Base-by-base conservation (phyloP, 371 early-diverging fungal genomes). In the Mortierella polycephala region DNA sequence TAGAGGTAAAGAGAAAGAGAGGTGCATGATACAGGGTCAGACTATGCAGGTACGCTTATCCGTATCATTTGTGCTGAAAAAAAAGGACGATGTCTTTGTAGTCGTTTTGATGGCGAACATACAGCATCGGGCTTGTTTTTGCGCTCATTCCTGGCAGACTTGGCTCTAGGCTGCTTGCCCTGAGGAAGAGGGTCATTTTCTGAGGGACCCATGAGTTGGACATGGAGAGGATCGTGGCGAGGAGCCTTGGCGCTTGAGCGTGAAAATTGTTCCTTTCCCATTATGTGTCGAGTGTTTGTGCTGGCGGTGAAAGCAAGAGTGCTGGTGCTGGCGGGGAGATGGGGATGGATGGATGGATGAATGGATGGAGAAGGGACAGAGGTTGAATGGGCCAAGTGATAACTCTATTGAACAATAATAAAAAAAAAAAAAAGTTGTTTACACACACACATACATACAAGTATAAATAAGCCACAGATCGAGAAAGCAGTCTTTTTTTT, bases 161-260 rank as follows among this genome's bases (percentile, higher is more conserved):
- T 93, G 84, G 90, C 83, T 67, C 92, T 83, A 60, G 86, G 83
- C 41, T 57, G 76, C 49, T 51, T 80, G 64, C 62, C 84, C 69
- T 53, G 81, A 58, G 83, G 67, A 10, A 81, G 53, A 67, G 87
- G 87, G 60, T 85, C 85, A 61, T 86, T 86, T n/a, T 90, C 89
- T 37, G 82, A 81, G 44, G 68, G 62, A 30, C 68, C 79, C 79
- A 77, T 69, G 21, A 94, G 73, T 71, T 93, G 90, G 20, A 90
- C 88, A 82, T 92, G 91, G 23, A 94, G 86, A 70, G 94, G 94
- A 69, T 94, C 93, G 72, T 93, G 94, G 40, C 94, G 90, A 57
- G 69, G 63, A 10, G 66, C 66, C 66, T 60, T 77, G 45, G 62
- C 18, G 51, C 53, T 41, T 18, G 71, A 51, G 39, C 76, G 67